A percentile compares a stretch with the other conserved stretches of the same genome.
Conservation (phyloP, 2,329 filamentous ascomycete species). For the Fusarium illudens region DNA sequence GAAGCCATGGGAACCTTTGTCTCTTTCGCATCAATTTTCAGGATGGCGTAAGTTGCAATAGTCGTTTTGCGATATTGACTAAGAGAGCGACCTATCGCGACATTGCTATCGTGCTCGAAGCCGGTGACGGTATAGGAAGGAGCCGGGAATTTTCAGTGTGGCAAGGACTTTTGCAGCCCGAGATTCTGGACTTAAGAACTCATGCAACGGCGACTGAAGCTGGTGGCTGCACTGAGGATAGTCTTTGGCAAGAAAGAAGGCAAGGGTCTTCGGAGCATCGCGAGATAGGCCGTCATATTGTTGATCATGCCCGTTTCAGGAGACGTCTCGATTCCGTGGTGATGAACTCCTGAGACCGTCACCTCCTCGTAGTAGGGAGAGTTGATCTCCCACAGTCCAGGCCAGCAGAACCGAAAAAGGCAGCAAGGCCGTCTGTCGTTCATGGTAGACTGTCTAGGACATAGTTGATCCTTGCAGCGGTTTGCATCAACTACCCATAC, state of each 20-base stretch:
- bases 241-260: background rate
- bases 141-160: conserved; percentile 6
- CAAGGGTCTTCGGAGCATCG: conserved; percentile 12
- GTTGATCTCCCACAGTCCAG: background rate
- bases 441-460: background rate
- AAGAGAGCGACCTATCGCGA: conserved; percentile 24
- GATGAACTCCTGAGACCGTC: background rate
- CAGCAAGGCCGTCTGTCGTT: background rate
- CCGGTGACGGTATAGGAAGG: conserved; percentile 33
- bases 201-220: conserved; percentile 2
- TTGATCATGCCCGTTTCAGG: background rate
- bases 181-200: background rate
- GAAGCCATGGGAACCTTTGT: conserved; percentile 14
- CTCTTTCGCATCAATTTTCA: background rate
- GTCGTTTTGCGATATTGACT: background rate
- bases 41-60: background rate
- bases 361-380: background rate
- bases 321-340: background rate
- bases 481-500: background rate
- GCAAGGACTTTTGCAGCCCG: conserved; percentile 30
- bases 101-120: background rate
- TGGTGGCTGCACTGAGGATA: background rate
- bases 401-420: background rate
- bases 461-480: background rate
- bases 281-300: background rate